Evolutionary conservation across 495 filamentous ascomycete genomes (phyloP).

Genomic region (Hypoxylon trugodes): DNA sequence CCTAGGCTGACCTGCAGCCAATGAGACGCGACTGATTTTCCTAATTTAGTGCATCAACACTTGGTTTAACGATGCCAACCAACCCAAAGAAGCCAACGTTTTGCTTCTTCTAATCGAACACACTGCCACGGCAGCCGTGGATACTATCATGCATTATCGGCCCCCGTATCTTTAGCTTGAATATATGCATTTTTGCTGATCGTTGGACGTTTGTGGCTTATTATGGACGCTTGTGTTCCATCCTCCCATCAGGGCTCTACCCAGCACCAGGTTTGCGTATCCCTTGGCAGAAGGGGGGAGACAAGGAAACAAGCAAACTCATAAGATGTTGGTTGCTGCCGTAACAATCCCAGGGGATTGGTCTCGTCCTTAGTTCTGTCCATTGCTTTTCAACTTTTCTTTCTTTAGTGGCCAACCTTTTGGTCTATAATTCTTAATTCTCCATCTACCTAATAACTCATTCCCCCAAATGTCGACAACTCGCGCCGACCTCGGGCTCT

Average conservation of each 20-base stretch:
- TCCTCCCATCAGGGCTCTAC: too few relatives aligned
- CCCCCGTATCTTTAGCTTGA: slow-evolving; percentile 10
- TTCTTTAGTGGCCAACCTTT: slow-evolving; percentile 1
- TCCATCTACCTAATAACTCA: background rate
- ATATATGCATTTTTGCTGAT: too few relatives aligned
- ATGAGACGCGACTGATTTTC: slow-evolving; percentile 16
- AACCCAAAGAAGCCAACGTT: slow-evolving; percentile 22
- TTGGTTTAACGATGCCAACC: background rate
- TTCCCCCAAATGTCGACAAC: slow-evolving; percentile 21
- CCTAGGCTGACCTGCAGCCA: slow-evolving; percentile 4
- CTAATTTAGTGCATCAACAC: slow-evolving; percentile 26
- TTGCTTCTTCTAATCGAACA: slow-evolving; percentile 22
- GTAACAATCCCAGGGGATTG: background rate
- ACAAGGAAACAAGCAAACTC: slow-evolving; percentile 17
- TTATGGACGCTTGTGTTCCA: too few relatives aligned
- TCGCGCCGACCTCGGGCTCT: slow-evolving; percentile 30
- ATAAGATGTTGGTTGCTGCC: slow-evolving; percentile 15
- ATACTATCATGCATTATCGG: slow-evolving; percentile 10
- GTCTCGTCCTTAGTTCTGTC: slow-evolving; percentile 7
- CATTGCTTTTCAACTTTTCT: slow-evolving; percentile 12
- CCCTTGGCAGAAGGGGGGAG: slow-evolving; percentile 7
- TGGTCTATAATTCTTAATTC: slow-evolving; percentile 8
- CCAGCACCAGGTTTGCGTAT: too few relatives aligned
- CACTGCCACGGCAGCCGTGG: slow-evolving; percentile 23
- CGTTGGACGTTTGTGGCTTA: too few relatives aligned